Conservation (phyloP, 495 filamentous ascomycete species). For the Pseudotulostoma volvatum region DNA sequence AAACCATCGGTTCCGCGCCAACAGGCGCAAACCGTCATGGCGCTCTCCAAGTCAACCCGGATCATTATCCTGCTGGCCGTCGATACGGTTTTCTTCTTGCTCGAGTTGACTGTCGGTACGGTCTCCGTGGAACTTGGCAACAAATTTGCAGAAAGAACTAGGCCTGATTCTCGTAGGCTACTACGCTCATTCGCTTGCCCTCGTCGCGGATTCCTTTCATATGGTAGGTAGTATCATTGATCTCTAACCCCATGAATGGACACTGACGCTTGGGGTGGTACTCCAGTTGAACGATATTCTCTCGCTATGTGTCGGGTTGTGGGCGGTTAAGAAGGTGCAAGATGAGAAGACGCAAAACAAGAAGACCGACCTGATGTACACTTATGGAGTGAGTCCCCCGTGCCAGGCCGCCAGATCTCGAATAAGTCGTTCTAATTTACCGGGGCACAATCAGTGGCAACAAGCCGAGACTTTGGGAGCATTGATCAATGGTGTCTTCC, state of each 20-base stretch:
- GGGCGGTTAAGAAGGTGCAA: constrained; percentile 85
- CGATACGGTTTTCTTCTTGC: constrained; percentile 73
- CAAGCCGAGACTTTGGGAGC: constrained; percentile 96
- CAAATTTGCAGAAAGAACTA: no score
- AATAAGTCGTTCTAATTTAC: constrained; percentile 7
- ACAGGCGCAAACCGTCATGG: constrained; percentile 40
- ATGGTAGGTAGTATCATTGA: constrained; percentile 46
- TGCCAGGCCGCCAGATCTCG: constrained; percentile 3
- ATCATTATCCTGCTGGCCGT: constrained; percentile 87
- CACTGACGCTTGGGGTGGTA: no score
- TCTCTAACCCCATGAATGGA: neutral
- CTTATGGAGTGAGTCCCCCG: constrained; percentile 60
- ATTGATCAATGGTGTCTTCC: constrained; percentile 88
- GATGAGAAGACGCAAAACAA: constrained; percentile 61
- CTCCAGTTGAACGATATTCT: constrained; percentile 81
- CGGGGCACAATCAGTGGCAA: constrained; percentile 52
- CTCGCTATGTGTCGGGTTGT: constrained; percentile 78
- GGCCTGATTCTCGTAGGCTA: no score
- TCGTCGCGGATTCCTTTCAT: constrained; percentile 94
- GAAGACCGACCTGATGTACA: no score
- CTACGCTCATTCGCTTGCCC: constrained; percentile 71
- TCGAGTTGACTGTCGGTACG: constrained; percentile 67
- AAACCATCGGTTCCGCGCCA: constrained; percentile 16
- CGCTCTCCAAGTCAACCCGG: constrained; percentile 77
- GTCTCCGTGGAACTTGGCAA: no score